A percentile compares a stretch with the other conserved stretches of the same genome.
Evolutionary conservation across 2,329 filamentous ascomycete genomes (phyloP).

Genomic region (Botrytis cinerea): DNA sequence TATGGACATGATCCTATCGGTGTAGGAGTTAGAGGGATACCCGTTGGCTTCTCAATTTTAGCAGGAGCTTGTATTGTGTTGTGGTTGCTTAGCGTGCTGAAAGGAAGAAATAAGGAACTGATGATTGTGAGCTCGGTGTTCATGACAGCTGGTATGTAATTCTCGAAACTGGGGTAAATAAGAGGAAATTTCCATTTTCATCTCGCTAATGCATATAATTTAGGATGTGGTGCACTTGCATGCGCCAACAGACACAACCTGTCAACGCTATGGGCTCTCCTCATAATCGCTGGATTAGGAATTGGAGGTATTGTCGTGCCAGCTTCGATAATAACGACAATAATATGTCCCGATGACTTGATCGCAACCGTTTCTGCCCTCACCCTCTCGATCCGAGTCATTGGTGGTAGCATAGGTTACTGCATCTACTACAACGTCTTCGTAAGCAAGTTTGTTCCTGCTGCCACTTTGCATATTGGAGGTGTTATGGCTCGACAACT

Average conservation of each 20-base stretch:
- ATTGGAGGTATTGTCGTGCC: conserved; percentile 60
- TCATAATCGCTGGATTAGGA: conserved; percentile 63
- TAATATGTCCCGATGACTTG: conserved; percentile 69
- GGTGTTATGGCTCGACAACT: conserved; percentile 40
- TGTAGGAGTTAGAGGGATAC: conserved; percentile 65
- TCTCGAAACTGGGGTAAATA: neutral
- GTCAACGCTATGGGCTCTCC: conserved; percentile 54
- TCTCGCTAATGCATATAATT: conserved; percentile 43
- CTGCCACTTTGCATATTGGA: conserved; percentile 29
- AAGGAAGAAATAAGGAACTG: conserved; percentile 60
- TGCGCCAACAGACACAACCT: conserved; percentile 55
- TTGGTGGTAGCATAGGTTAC: conserved; percentile 67
- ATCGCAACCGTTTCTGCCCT: conserved; percentile 69
- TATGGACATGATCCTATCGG: conserved; percentile 64
- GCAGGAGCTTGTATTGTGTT: conserved; percentile 61
- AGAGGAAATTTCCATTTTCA: conserved; percentile 41
- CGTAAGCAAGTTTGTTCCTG: conserved; percentile 45
- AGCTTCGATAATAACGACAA: conserved; percentile 68
- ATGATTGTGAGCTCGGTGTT: conserved; percentile 60
- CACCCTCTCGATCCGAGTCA: conserved; percentile 67
- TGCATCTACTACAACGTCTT: conserved; percentile 58
- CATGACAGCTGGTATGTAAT: conserved; percentile 62
- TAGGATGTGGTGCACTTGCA: conserved; percentile 52
- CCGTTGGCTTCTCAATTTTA: conserved; percentile 65
- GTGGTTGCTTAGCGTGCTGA: conserved; percentile 56